These are phyloP conservation scores for Cadophora sp. DNA, from an alignment of 2,329 filamentous ascomycete genomes.

Conservation along the genomic window DNA sequence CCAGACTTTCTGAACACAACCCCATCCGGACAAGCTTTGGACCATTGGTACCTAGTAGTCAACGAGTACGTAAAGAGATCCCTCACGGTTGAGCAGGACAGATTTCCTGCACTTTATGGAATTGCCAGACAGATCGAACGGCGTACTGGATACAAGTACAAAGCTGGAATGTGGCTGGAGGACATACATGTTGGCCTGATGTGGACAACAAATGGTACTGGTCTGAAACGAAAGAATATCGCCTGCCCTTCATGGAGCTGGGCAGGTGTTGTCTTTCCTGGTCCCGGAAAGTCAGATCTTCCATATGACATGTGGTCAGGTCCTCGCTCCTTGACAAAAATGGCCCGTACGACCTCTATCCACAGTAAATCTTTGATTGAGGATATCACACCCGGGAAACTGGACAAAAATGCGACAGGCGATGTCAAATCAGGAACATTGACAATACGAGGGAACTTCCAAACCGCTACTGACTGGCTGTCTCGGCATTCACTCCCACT, in stretches of 20 bases:
- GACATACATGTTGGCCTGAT: slow-evolving; percentile 15
- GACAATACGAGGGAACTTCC: not conserved
- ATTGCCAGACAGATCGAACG: slow-evolving; percentile 17
- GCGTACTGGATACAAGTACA: slow-evolving; percentile 17
- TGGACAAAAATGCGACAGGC: not conserved
- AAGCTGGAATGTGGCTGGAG: slow-evolving; percentile 21
- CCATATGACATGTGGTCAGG: not conserved
- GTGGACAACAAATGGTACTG: not conserved
- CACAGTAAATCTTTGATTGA: slow-evolving; percentile 2
- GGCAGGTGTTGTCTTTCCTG: not conserved
- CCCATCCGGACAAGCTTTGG: not conserved
- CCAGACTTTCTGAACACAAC: not conserved
- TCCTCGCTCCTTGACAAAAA: not conserved
- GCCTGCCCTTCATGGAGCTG: slow-evolving; percentile 17
- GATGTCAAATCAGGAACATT: not conserved
- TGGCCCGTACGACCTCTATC: not conserved
- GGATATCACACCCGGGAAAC: not conserved
- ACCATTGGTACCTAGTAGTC: slow-evolving; percentile 20
- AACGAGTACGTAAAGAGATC: slow-evolving; percentile 3
- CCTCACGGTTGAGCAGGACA: slow-evolving; percentile 15
- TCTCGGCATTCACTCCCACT: not conserved
- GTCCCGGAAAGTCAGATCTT: not conserved
- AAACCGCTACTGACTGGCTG: not conserved
- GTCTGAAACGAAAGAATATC: not conserved
- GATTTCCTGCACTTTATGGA: slow-evolving; percentile 21